Conservation (phyloP, 495 filamentous ascomycete genomes). For the Aspergillus asperescens region DNA sequence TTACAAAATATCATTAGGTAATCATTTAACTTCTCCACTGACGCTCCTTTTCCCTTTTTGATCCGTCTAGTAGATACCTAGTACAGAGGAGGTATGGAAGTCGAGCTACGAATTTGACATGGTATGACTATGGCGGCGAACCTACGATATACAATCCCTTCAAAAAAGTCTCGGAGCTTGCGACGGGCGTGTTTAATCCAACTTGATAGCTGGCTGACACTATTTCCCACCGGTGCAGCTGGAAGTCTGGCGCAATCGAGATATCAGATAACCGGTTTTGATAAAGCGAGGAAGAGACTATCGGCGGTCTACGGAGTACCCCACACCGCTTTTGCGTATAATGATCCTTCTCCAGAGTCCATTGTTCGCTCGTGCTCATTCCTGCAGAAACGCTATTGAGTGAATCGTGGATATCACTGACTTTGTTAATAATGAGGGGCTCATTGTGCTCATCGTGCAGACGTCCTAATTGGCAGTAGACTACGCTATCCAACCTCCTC, state of each 20-base stretch:
- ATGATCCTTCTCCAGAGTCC: too few species aligned
- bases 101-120: slow-evolving; percentile 40
- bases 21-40: too few species aligned
- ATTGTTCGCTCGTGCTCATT: slow-evolving; percentile 16
- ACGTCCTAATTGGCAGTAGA: slow-evolving; percentile 88
- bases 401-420: slow-evolving; percentile 87
- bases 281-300: too few species aligned
- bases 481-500: slow-evolving; percentile 88
- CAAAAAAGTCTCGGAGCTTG: slow-evolving; percentile 37
- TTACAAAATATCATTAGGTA: too few species aligned
- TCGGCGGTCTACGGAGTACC: slow-evolving; percentile 84
- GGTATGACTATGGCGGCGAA: slow-evolving; percentile 45
- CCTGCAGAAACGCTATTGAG: slow-evolving; percentile 70
- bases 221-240: slow-evolving; percentile 23
- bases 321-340: slow-evolving; percentile 82
- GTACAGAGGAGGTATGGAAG: too few species aligned
- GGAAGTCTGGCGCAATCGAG: slow-evolving; percentile 24
- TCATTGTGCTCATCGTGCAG: slow-evolving; percentile 85
- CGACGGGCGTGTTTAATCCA: slow-evolving; percentile 31
- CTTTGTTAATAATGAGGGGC: slow-evolving; percentile 62
- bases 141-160: slow-evolving; percentile 46
- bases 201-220: slow-evolving; percentile 24
- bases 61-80: slow-evolving; percentile 37
- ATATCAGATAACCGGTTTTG: slow-evolving; percentile 29
- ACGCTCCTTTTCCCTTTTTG: not conserved